phyloP scores from a whole-genome alignment of 768 basidiomycete genomes.

The Tremella yokohamensis region DNA sequence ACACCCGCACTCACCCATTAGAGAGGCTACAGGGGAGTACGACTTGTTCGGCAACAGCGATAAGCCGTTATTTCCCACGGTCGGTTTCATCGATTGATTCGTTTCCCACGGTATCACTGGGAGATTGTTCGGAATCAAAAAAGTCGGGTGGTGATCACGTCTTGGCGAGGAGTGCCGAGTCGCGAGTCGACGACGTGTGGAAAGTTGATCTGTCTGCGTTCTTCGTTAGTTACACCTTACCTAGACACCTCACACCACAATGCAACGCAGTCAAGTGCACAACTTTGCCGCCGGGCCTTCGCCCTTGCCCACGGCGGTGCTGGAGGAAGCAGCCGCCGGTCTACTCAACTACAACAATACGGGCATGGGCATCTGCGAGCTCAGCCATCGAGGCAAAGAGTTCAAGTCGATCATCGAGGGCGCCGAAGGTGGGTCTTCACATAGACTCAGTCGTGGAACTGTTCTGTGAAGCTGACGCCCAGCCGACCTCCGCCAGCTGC shows the following conservation, averaged over 20 bases:
- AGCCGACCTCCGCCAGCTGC: constrained; percentile 67
- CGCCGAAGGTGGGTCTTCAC: constrained; percentile 46
- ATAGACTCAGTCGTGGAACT: neutral
- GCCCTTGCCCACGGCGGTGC: constrained; percentile 77
- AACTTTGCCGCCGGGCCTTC: constrained; percentile 97
- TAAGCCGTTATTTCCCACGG: too few relatives aligned
- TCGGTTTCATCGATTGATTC: too few relatives aligned
- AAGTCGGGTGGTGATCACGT: too few relatives aligned
- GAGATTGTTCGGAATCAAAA: too few relatives aligned
- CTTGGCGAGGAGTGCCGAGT: too few relatives aligned
- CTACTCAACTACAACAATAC: constrained; percentile 86
- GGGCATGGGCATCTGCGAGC: constrained; percentile 92
- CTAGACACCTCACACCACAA: neutral
- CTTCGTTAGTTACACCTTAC: too few relatives aligned
- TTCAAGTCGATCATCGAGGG: constrained; percentile 67
- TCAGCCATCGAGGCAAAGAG: constrained; percentile 90
- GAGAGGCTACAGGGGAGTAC: too few relatives aligned
- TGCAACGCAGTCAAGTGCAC: constrained; percentile 56
- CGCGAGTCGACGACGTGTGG: too few relatives aligned
- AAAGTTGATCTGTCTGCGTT: too few relatives aligned
- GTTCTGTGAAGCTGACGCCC: constrained; percentile 35
- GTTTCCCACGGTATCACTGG: too few relatives aligned
- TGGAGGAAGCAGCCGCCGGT: constrained; percentile 74
- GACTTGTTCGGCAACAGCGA: too few relatives aligned
- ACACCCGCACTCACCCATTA: too few relatives aligned